Evolutionary conservation across 352 stramenopile genomes (phyloP), one percentile per base, ranked within the genome.

Genomic region (Pythium phragmitis): DNA sequence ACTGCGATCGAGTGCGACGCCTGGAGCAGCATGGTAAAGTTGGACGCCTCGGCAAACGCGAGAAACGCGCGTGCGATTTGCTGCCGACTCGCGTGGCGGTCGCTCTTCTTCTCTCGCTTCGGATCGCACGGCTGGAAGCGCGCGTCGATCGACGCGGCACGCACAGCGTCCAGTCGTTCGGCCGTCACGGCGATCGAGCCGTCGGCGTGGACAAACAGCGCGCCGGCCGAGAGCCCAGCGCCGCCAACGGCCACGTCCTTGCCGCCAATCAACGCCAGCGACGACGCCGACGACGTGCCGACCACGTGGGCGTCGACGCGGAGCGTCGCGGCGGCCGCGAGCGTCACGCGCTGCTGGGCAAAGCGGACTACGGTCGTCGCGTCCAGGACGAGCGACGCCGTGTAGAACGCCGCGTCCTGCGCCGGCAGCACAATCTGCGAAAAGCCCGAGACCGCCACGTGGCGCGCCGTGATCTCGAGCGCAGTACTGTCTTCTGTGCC

Each of bases 21-120:
- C 28, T 81, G 56, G 6, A 93, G 46, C 1, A 85, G 64, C 14
- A 92, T 61, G 30, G 85, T 92, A 37, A 87, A 93, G 57, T 93
- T 93, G 37, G 59, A 66, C 14, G 67, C 16, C 5, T 14, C 16
- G 0, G 41, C 58, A n/a, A 67, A 46, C 34, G 57, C 34, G 3
- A 63, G 21, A 36, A 55, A 56, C 17, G n/a, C 8, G 3, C 19
- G 30, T 7, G 48, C 46, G 23, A 51, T 48, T 2, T 2, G 3
- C 17, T 1, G 1, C 5, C 17, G 42, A 11, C 54, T 64, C 19
- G 62, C 33, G 9, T 45, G 21, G 13, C n/a, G 37, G 36, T 45
- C 26, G 2, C 45, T 46, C 5, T 57, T 34, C 7, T 57, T 50
- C 21, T 66, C 54, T 17, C 62, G 67, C 12, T 47, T 64, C n/a